Conservation (phyloP, 176 grass and related monocot species). For the Ensete glaucum region DNA sequence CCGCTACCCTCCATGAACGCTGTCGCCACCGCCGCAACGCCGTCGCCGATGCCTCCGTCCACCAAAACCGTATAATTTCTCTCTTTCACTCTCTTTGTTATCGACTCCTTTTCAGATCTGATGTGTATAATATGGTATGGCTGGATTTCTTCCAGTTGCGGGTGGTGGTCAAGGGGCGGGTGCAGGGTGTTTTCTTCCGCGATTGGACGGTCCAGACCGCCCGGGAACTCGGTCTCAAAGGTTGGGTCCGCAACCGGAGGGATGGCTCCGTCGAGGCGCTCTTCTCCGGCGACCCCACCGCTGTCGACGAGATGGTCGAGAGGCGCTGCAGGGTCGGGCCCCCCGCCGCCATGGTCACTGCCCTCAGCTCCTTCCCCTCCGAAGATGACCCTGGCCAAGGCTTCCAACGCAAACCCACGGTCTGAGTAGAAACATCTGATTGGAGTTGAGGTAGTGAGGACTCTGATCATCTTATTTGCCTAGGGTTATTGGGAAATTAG, state of each 20-base stretch:
- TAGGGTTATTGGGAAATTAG: not conserved
- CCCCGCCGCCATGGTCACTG: conserved; percentile 43
- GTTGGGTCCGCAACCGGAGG: conserved; percentile 74
- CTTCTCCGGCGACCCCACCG: conserved; percentile 47
- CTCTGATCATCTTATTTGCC: not conserved
- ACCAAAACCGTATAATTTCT: conserved; percentile 7
- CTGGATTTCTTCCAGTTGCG: conserved; percentile 19
- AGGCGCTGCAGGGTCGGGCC: conserved; percentile 29
- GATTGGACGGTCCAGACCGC: conserved; percentile 71
- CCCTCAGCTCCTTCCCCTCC: conserved; percentile 44
- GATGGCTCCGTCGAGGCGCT: conserved; percentile 76
- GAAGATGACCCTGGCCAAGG: conserved; percentile 36
- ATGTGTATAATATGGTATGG: no score
- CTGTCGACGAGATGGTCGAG: conserved; percentile 62
- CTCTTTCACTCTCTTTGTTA: not conserved
- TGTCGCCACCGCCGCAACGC: conserved; percentile 11
- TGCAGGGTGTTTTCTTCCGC: conserved; percentile 71
- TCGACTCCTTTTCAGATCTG: not conserved
- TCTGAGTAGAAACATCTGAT: conserved; percentile 10
- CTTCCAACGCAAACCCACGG: conserved; percentile 60
- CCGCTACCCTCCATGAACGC: conserved; percentile 18
- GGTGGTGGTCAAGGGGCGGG: conserved; percentile 63
- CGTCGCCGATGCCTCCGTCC: conserved; percentile 13
- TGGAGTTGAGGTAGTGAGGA: not conserved
- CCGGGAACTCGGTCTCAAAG: conserved; percentile 51